Evolutionary conservation across 2,329 filamentous ascomycete genomes (phyloP).

Genomic region (Diaporthe aspalathi): DNA sequence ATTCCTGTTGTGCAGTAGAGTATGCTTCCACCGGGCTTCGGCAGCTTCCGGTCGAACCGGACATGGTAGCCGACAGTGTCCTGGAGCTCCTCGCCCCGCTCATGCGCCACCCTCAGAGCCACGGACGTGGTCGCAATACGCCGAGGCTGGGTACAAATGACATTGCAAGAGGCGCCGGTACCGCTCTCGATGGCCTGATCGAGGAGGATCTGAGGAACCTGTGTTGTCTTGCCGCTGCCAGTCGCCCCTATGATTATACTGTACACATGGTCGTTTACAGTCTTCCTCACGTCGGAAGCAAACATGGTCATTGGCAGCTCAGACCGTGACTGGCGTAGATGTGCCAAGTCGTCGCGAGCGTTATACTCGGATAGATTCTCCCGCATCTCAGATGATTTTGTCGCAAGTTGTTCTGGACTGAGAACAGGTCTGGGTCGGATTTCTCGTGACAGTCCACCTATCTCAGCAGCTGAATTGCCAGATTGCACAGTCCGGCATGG

Average conservation of each 20-base stretch:
- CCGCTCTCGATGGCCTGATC: conserved; percentile 56
- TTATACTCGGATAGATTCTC: neutral
- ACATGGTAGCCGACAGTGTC: conserved; percentile 59
- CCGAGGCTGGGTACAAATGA: conserved; percentile 62
- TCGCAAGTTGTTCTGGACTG: neutral
- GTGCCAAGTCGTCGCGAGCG: conserved; percentile 4
- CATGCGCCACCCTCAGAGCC: conserved; percentile 57
- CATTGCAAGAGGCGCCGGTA: conserved; percentile 56
- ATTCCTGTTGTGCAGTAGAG: conserved; percentile 63
- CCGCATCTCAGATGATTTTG: neutral
- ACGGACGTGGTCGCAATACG: conserved; percentile 60
- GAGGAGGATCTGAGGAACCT: conserved; percentile 65
- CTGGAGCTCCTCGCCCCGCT: conserved; percentile 55
- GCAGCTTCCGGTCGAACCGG: conserved; percentile 52
- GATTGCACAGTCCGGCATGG: neutral
- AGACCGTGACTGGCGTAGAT: conserved; percentile 19
- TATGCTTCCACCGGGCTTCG: conserved; percentile 50
- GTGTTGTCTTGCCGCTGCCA: conserved; percentile 43
- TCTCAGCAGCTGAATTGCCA: too few species aligned
- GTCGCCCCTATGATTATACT: conserved; percentile 37
- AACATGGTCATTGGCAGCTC: conserved; percentile 34
- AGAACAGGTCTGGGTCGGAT: neutral
- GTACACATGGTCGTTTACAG: conserved; percentile 35
- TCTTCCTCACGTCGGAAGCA: conserved; percentile 11
- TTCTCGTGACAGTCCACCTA: neutral